Evolutionary conservation across 2,329 filamentous ascomycete species (phyloP).

Genomic region (Penicillium sumatraense): DNA sequence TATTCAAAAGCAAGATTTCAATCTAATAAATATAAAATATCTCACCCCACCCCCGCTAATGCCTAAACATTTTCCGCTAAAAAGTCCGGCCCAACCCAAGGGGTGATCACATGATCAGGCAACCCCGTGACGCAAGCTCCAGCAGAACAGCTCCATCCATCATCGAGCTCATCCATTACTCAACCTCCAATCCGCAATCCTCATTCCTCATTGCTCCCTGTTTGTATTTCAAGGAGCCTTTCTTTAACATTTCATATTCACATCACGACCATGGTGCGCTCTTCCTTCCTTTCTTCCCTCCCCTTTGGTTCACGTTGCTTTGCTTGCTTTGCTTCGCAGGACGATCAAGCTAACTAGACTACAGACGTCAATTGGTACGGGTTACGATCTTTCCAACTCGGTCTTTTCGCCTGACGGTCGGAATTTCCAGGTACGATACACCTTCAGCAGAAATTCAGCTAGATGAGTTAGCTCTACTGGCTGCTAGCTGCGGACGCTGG

Average conservation of each 20-base stretch:
- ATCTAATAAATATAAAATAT: background rate
- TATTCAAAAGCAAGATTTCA: background rate
- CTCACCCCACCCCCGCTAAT: constrained; percentile 10
- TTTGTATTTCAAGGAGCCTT: constrained; percentile 23
- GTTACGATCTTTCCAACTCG: constrained; percentile 99
- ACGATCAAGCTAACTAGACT: constrained; percentile 24
- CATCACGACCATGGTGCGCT: constrained; percentile 23
- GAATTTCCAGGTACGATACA: constrained; percentile 80
- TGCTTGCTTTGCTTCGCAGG: too few species aligned
- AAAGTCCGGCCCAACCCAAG: too few species aligned
- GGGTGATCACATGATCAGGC: constrained; percentile 32
- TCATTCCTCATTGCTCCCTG: constrained; percentile 21
- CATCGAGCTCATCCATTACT: too few species aligned
- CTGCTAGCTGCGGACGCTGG: constrained; percentile 20
- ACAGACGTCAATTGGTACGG: constrained; percentile 98
- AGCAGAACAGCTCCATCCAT: constrained; percentile 15
- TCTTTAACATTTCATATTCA: constrained; percentile 1
- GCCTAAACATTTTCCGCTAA: too few species aligned
- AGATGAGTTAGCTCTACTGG: background rate
- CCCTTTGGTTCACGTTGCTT: too few species aligned
- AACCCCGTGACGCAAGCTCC: constrained; percentile 39
- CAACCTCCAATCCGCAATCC: too few species aligned
- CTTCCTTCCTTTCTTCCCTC: background rate
- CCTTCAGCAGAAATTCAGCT: background rate
- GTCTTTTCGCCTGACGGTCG: constrained; percentile 99